Conservation (phyloP, 352 stramenopile genomes). For the Peronospora destructor region DNA sequence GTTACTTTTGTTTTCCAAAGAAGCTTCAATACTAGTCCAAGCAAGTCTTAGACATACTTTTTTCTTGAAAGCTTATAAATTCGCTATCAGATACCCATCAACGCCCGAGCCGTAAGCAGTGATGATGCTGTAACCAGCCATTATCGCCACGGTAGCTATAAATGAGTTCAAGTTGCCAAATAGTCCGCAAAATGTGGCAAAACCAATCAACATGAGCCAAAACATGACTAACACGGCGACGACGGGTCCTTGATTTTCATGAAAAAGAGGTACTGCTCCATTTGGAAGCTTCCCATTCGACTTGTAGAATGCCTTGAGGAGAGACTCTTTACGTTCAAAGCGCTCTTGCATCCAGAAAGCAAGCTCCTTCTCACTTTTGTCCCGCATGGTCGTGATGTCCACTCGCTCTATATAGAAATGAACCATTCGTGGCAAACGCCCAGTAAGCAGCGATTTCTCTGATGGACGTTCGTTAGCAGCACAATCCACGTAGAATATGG, state of each 20-base stretch:
- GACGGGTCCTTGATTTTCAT: constrained; percentile 25
- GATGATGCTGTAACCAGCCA: constrained; percentile 26
- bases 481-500: constrained; percentile 78
- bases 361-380: constrained; percentile 37
- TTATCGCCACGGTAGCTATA: constrained; percentile 17
- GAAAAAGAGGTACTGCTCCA: constrained; percentile 40
- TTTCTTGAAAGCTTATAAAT: constrained; percentile 15
- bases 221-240: constrained; percentile 38
- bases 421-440: constrained; percentile 50
- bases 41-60: too few relatives aligned
- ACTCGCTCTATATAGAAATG: constrained; percentile 70
- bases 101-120: constrained; percentile 40
- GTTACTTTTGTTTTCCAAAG: too few relatives aligned
- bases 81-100: constrained; percentile 42
- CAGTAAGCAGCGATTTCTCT: constrained; percentile 53
- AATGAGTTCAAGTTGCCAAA: constrained; percentile 28
- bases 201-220: constrained; percentile 42
- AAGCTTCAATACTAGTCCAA: too few relatives aligned
- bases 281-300: constrained; percentile 40
- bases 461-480: constrained; percentile 52
- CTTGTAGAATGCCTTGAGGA: constrained; percentile 63
- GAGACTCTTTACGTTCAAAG: constrained; percentile 59
- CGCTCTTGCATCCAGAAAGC: constrained; percentile 52
- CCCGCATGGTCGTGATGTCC: constrained; percentile 33
- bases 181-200: constrained; percentile 23